These are phyloP conservation scores for Mortierella sp. DNA, from an alignment of 371 early-diverging fungal genomes.

Conservation along the genomic window DNA sequence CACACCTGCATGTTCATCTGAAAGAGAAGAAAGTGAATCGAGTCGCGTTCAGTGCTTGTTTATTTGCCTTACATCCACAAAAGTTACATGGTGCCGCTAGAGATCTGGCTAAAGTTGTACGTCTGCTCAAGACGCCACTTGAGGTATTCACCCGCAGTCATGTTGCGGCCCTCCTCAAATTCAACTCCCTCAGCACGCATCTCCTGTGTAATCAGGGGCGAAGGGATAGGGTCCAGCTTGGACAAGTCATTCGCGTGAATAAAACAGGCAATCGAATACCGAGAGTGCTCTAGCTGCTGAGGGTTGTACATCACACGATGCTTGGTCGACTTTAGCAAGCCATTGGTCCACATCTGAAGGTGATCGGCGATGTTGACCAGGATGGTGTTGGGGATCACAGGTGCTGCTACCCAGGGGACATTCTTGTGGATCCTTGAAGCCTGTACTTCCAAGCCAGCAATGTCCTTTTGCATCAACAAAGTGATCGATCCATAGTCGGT, in stretches of 20 bases:
- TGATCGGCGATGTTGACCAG: conserved; percentile 83
- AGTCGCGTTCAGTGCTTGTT: neutral
- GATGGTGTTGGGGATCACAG: conserved; percentile 70
- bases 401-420: conserved; percentile 74
- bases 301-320: conserved; percentile 80
- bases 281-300: conserved; percentile 68
- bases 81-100: neutral
- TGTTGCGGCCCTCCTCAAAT: conserved; percentile 46
- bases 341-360: conserved; percentile 81
- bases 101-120: conserved; percentile 18
- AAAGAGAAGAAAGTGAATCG: no score
- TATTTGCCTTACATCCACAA: neutral
- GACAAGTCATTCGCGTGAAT: conserved; percentile 67
- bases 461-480: conserved; percentile 79
- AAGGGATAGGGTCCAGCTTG: conserved; percentile 63
- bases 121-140: conserved; percentile 28
- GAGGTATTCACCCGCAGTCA: conserved; percentile 54
- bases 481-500: conserved; percentile 85
- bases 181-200: conserved; percentile 49
- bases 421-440: conserved; percentile 60
- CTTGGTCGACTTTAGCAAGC: conserved; percentile 76
- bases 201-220: conserved; percentile 43
- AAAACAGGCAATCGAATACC: conserved; percentile 84
- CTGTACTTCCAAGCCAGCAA: conserved; percentile 79
- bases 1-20: neutral